These are phyloP conservation scores for Phytopythium kandeliae DNA, from an alignment of 352 stramenopile species.

Conservation along the genomic window DNA sequence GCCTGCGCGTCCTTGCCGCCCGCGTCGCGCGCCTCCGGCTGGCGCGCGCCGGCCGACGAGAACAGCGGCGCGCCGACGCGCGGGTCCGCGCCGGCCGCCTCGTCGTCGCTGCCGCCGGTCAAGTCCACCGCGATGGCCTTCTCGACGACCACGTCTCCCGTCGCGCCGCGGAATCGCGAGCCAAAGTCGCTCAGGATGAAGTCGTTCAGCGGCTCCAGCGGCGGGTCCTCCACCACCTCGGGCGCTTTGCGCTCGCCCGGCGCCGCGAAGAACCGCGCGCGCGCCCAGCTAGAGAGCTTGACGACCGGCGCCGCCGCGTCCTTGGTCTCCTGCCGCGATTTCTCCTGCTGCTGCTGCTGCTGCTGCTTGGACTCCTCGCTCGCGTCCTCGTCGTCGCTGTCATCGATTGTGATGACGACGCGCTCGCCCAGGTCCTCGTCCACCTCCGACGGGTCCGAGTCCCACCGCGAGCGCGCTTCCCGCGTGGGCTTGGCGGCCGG, in stretches of 20 bases:
- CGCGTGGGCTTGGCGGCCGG: conserved; percentile 27
- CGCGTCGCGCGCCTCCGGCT: conserved; percentile 10
- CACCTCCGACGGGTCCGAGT: conserved; percentile 32
- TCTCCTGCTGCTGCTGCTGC: not conserved
- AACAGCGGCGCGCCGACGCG: conserved; percentile 54
- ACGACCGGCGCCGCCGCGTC: conserved; percentile 2
- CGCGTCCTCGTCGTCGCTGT: conserved; percentile 15
- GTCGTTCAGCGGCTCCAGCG: conserved; percentile 77
- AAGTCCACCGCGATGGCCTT: conserved; percentile 26
- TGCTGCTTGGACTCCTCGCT: too few species aligned
- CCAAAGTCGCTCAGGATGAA: conserved; percentile 82
- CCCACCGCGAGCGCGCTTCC: conserved; percentile 36
- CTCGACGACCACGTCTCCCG: conserved; percentile 43
- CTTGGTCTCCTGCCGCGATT: conserved; percentile 6
- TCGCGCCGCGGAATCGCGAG: conserved; percentile 49
- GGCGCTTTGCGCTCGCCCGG: conserved; percentile 43
- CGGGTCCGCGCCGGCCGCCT: conserved; percentile 13
- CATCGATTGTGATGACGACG: conserved; percentile 18
- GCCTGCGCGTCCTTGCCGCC: conserved; percentile 23
- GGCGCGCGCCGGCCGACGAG: conserved; percentile 5
- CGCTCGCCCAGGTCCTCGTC: conserved; percentile 44
- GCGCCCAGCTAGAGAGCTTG: conserved; percentile 70
- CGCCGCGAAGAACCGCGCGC: conserved; percentile 60
- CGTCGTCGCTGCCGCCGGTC: conserved; percentile 21
- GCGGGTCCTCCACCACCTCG: conserved; percentile 43